These are phyloP conservation scores for Arachis stenosperma DNA, from an alignment of 306 rosid species.

Conservation along the genomic window DNA sequence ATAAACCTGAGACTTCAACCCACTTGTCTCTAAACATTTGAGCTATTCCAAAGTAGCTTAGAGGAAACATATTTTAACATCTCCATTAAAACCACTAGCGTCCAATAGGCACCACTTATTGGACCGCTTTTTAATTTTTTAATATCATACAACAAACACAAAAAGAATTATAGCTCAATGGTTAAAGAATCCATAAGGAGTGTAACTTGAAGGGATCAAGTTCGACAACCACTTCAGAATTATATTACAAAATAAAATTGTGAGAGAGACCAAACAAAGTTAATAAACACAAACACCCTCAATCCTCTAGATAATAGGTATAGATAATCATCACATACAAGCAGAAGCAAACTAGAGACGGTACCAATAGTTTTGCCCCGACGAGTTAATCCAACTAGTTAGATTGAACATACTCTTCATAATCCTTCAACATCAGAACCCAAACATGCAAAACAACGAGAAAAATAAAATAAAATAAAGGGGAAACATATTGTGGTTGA, in stretches of 20 bases:
- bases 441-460: slow-evolving; percentile 19
- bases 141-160: no score
- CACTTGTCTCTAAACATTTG: slow-evolving; percentile 7
- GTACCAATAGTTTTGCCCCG: background rate
- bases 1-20: slow-evolving; percentile 16
- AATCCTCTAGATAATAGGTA: no score
- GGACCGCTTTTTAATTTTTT: no score
- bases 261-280: no score
- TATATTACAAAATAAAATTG: no score
- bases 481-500: background rate
- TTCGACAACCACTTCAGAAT: no score
- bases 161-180: no score
- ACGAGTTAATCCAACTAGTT: slow-evolving; percentile 1
- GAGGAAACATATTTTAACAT: slow-evolving; percentile 22
- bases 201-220: no score
- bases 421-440: slow-evolving; percentile 9
- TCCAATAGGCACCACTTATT: no score
- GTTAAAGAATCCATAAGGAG: no score
- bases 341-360: background rate
- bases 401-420: background rate
- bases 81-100: slow-evolving; percentile 13
- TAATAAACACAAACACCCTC: no score
- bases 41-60: slow-evolving; percentile 21
- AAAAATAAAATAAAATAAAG: background rate
- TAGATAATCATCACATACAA: background rate